Conservation (phyloP, 2,329 filamentous ascomycete genomes). For the Botrytis pseudocinerea region DNA sequence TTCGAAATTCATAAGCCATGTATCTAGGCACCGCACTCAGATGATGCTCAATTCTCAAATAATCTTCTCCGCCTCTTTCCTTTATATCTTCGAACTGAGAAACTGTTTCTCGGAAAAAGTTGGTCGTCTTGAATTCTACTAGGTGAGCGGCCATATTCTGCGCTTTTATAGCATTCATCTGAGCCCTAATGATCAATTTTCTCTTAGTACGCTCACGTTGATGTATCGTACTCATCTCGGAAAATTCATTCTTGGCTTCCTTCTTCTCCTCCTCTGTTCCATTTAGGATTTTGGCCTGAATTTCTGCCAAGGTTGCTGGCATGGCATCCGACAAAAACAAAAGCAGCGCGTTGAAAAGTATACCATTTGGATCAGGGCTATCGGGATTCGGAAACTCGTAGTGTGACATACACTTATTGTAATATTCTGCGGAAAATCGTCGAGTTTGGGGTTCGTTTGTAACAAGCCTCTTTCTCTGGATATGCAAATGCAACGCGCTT, state of each 20-base stretch:
- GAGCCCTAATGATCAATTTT: accelerated
- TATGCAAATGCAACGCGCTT: not conserved
- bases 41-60: not conserved
- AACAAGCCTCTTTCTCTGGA: accelerated
- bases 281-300: not conserved
- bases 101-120: accelerated
- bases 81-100: not conserved
- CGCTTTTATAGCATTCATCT: accelerated
- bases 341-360: not conserved
- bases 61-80: too few relatives aligned
- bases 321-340: not conserved
- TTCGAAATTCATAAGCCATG: accelerated
- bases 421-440: not conserved
- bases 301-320: not conserved
- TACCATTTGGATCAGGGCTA: not conserved
- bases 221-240: not conserved
- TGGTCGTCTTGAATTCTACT: not conserved
- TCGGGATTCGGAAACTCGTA: not conserved
- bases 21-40: not conserved
- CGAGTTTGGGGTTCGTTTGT: not conserved
- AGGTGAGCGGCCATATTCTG: accelerated
- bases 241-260: not conserved
- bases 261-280: not conserved
- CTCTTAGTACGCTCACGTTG: not conserved
- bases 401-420: not conserved